Evolutionary conservation across 495 filamentous ascomycete genomes (phyloP).

Genomic region (Neurospora sublineolata): DNA sequence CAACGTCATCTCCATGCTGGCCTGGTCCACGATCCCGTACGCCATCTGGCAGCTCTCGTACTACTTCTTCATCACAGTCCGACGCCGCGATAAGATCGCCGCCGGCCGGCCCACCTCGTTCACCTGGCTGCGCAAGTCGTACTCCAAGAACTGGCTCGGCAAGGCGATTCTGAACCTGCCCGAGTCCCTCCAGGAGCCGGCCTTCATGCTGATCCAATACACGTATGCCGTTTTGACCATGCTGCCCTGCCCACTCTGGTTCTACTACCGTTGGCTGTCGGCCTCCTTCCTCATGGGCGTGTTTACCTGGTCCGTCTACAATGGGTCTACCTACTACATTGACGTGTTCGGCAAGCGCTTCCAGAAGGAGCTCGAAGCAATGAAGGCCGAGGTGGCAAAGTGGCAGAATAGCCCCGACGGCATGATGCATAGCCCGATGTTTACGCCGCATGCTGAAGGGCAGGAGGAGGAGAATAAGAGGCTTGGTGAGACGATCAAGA

Average conservation of each 20-base stretch:
- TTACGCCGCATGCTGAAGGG: slow-evolving; percentile 23
- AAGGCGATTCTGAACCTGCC: slow-evolving; percentile 73
- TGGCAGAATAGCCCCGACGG: slow-evolving; percentile 58
- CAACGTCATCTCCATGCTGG: slow-evolving; percentile 66
- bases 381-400: slow-evolving; percentile 80
- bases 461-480: slow-evolving; percentile 10
- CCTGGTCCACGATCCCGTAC: slow-evolving; percentile 90
- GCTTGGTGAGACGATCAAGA: slow-evolving; percentile 10
- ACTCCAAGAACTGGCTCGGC: slow-evolving; percentile 78
- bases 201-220: slow-evolving; percentile 96
- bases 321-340: slow-evolving; percentile 94
- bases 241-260: slow-evolving; percentile 90
- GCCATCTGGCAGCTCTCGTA: slow-evolving; percentile 83
- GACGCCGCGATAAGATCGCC: slow-evolving; percentile 85
- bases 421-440: slow-evolving; percentile 25
- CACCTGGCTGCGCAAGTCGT: slow-evolving; percentile 89
- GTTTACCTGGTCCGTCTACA: slow-evolving; percentile 86
- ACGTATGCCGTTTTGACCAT: slow-evolving; percentile 81
- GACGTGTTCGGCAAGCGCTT: slow-evolving; percentile 94
- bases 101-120: slow-evolving; percentile 93
- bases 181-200: slow-evolving; percentile 62
- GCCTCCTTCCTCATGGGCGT: slow-evolving; percentile 63
- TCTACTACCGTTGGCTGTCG: slow-evolving; percentile 76
- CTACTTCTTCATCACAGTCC: slow-evolving; percentile 87
- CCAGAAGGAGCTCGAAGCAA: slow-evolving; percentile 85